Base-by-base conservation (phyloP, 73 alveolate genomes). In the Paramecium primaurelia region DNA sequence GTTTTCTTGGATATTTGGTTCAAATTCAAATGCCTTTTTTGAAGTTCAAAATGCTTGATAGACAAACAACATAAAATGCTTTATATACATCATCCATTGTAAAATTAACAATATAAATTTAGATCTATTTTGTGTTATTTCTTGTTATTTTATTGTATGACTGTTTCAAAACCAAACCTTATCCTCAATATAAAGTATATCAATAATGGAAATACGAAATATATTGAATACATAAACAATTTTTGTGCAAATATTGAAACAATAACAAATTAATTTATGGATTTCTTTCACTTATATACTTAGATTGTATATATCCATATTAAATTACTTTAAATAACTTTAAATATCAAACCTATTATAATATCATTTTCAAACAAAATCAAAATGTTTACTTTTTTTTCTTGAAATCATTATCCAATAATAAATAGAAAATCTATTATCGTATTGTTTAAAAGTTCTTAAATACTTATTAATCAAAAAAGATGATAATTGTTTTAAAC, bases 1-100 rank as follows among this genome's bases (percentile, higher is more conserved):
- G 54, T 45, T 80, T 80, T 25, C 45, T 80, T 49, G 91, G 91
- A 80, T 80, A 80, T 28, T 47, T 80, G 30, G 77, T 80, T 42
- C 18, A 45, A 47, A 80, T 28, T 45, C 75, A 80, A 44, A 80
- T 80, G 91, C 91, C 91, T 7, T 80, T 25, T 49, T 40, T 40
- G 4, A 80, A 80, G 58, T 80, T 80, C 45, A 80, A 80, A n/a
- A 80, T 80, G 91, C 25, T n/a, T 47, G 75, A 80, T 80, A 2
- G 47, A 80, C 25, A 42, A 80, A 49, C 36, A 8, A 80, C 91
- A 1, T 26, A 45, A 49, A 18, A 80, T 42, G 71, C 91, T 32
- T 47, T 80, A 40, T 80, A 45, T 47, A 77, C 49, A 10, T 77
- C 89, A 16, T 4, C 22, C 77, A 26, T 59, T 2, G 77, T 59